Base-by-base conservation (phyloP, 2,329 filamentous ascomycete genomes). In the Colletotrichum truncatum region DNA sequence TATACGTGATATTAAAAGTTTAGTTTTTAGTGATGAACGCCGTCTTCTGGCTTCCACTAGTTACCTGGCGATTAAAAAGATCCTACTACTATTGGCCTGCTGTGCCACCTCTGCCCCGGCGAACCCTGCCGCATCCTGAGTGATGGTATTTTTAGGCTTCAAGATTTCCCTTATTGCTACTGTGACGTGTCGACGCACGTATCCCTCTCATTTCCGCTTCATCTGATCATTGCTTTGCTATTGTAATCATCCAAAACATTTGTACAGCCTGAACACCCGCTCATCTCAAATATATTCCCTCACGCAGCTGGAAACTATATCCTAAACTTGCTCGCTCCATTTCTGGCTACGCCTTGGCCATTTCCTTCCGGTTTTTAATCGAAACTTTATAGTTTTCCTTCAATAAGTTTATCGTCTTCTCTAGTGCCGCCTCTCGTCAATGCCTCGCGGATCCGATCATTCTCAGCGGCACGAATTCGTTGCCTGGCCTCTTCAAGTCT, bases 401-500 rank as follows among this genome's bases (percentile, higher is more conserved):
- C 82, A 49, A 85, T 81, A 67, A 83, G 68, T 1, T 73, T 72
- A 26, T 79, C 78, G 34, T 82, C 80, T 30, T 78, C 75, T 43
- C 77, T 80, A 23, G 75, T 41, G 57, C 79, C 78, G 4, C 81
- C 82, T 66, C 81, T 81, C 12, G 81, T 80, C 57, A 89, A 70
- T 3, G 83, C 84, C 70, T 85, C 81, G 59, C 81, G 78, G 25
- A 89, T 78, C 54, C 84, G 79, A 32, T 90, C 86, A 41, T 87
- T 82, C 79, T 92, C 89, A 14, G 87, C 77, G 28, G 81, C 83
- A 57, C 86, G 80, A 16, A 88, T 85, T 66, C 87, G 85, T 41
- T 85, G 83, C 64, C 91, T 82, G 48, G 89, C 88, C 21, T 80
- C 77, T 74, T 93, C 89, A 66, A 96, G 78, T 67, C 93, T 83